Conservation (phyloP, 768 basidiomycete genomes). For the Leccinum pellstonianum region DNA sequence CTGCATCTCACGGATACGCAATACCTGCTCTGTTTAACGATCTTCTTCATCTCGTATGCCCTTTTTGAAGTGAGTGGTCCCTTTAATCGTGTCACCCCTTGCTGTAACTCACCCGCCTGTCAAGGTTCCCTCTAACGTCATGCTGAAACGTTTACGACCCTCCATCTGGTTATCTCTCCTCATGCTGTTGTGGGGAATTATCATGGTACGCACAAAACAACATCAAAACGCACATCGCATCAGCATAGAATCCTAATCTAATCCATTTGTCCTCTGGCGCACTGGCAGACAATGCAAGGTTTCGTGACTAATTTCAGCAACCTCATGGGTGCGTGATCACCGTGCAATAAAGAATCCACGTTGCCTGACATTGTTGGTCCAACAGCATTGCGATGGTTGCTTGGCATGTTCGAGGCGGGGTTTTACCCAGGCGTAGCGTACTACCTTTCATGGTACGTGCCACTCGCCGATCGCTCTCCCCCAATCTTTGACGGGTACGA, state of each 20-base stretch:
- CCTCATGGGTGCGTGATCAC: slow-evolving; percentile 52
- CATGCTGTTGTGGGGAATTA: slow-evolving; percentile 74
- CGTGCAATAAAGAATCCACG: not conserved
- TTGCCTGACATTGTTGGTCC: not conserved
- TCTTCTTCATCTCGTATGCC: slow-evolving; percentile 63
- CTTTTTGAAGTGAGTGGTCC: slow-evolving; percentile 56
- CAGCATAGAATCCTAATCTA: not conserved
- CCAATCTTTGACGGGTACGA: slow-evolving; percentile 38
- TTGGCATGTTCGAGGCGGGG: slow-evolving; percentile 69
- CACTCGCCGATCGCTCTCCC: not conserved
- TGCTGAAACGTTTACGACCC: slow-evolving; percentile 70
- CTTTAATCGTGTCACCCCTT: not conserved
- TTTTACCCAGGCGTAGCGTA: slow-evolving; percentile 52
- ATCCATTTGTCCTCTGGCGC: slow-evolving; percentile 8
- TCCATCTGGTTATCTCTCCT: slow-evolving; percentile 74
- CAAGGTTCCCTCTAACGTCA: slow-evolving; percentile 67
- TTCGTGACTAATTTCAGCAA: slow-evolving; percentile 67
- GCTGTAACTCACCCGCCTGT: not conserved
- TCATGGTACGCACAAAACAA: slow-evolving; percentile 51
- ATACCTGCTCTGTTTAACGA: slow-evolving; percentile 61
- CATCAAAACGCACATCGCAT: not conserved
- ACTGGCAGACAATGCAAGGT: slow-evolving; percentile 64
- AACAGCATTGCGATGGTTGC: slow-evolving; percentile 66
- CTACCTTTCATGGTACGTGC: slow-evolving; percentile 66
- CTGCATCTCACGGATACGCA: slow-evolving; percentile 64